Base-by-base conservation (phyloP, 2,329 filamentous ascomycete species). In the Dactylellina cionopaga region DNA sequence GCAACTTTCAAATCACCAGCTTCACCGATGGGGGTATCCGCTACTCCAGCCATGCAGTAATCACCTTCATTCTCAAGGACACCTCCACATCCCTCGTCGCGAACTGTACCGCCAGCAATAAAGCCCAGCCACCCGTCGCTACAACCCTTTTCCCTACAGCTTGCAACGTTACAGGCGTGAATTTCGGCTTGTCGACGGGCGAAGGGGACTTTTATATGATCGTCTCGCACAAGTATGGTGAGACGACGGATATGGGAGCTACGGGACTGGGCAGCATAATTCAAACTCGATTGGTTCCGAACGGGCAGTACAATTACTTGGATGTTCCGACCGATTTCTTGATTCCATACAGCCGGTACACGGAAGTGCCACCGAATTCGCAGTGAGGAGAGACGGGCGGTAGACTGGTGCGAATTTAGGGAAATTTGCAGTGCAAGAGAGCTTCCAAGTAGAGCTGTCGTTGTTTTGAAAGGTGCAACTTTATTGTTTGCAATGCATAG, bases 21-120 rank as follows among this genome's bases (percentile, higher is more conserved):
- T 66, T 66, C 43, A 58, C 27, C 25, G 43, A 66, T 19, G 54
- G 62, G n/a, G 62, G 62, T 13, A 39, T 58, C 41, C 62, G 51
- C 49, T 55, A 66, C 43, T 66, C 62, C 13, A 46, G 46, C 13
- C 37, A 25, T 10, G 54, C 62, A 9, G 46, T 58, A 15, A 39
- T 58, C 15, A 51, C 41, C 25, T 66, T 66, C 19, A 56, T 56
- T 22, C 41, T 65, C 22, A 25, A 9, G 5, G 47, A 56, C 17
- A n/a, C 60, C 5, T 13, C 27, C 3, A n/a, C 60, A 1, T 24
- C 33, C 11, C 52, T 65, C 41, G 25, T 35, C 9, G 60, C 62
- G 27, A 58, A 66, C 52, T 66, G 62, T 43, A 66, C 51, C 5
- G 62, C 62, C 6, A 51, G 22, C 22, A 58, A 55, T 25, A 27